These are phyloP conservation scores for Rutidosis leptorrhynchoides DNA, from an alignment of 129 eudicot species.

Conservation along the genomic window DNA sequence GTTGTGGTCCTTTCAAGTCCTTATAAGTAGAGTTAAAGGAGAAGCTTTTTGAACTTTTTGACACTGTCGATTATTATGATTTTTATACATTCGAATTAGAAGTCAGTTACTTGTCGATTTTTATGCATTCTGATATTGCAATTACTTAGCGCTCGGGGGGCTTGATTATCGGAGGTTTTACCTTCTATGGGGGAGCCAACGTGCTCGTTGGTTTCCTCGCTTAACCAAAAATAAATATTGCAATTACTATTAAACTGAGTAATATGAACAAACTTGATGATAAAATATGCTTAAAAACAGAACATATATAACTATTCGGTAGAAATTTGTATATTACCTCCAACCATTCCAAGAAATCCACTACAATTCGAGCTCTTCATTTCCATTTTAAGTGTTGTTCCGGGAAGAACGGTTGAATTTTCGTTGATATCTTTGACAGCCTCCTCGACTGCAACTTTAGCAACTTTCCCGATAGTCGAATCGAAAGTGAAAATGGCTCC, in stretches of 20 bases:
- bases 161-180: too few species aligned
- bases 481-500: constrained; percentile 82
- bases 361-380: constrained; percentile 73
- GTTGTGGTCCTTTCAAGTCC: constrained; percentile 1
- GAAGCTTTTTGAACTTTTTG: background rate
- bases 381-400: constrained; percentile 49
- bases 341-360: constrained; percentile 93
- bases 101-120: background rate
- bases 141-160: too few species aligned
- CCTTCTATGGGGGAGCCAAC: too few species aligned
- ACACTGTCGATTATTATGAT: too few species aligned
- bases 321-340: constrained; percentile 52
- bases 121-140: background rate
- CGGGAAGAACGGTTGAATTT: constrained; percentile 57
- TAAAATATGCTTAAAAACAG: background rate
- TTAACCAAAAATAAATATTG: too few species aligned
- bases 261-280: constrained; percentile 22
- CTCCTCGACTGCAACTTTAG: constrained; percentile 74
- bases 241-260: constrained; percentile 3
- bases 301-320: background rate
- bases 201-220: too few species aligned
- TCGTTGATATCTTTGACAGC: constrained; percentile 84
- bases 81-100: too few species aligned
- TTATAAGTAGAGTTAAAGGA: constrained; percentile 8
- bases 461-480: constrained; percentile 80